Evolutionary conservation across 495 filamentous ascomycete genomes (phyloP).

Genomic region (Aspergillus cristatus): DNA sequence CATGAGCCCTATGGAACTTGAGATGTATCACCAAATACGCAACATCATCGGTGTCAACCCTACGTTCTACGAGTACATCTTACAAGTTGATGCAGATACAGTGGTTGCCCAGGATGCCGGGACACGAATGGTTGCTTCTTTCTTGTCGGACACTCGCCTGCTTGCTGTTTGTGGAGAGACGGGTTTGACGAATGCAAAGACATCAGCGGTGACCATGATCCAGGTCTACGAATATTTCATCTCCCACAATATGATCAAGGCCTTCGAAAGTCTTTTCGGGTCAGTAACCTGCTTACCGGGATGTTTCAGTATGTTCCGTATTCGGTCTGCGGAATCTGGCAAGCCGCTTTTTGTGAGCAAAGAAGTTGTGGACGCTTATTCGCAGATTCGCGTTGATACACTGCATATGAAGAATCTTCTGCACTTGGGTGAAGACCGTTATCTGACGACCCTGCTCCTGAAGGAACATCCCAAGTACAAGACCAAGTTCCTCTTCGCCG

Average conservation of each 20-base stretch:
- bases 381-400: conserved; percentile 91
- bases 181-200: conserved; percentile 81
- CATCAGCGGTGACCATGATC: conserved; percentile 94
- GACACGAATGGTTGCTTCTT: conserved; percentile 85
- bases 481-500: conserved; percentile 91
- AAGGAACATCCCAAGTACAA: conserved; percentile 91
- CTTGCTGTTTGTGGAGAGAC: conserved; percentile 95
- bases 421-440: conserved; percentile 87
- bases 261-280: conserved; percentile 96
- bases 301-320: conserved; percentile 97
- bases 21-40: conserved; percentile 97
- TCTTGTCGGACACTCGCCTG: conserved; percentile 82
- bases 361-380: conserved; percentile 78
- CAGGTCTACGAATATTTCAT: conserved; percentile 99
- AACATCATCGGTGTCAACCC: conserved; percentile 99
- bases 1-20: conserved; percentile 94
- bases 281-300: conserved; percentile 96
- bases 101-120: conserved; percentile 86
- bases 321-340: conserved; percentile 85
- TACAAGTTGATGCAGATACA: conserved; percentile 97
- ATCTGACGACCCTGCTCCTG: conserved; percentile 86
- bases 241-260: conserved; percentile 94
- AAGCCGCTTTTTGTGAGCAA: conserved; percentile 93
- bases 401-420: conserved; percentile 98
- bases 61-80: conserved; percentile 93